phyloP scores from a whole-genome alignment of 1,284 basidiomycete genomes.

The Caloboletus firmus region DNA sequence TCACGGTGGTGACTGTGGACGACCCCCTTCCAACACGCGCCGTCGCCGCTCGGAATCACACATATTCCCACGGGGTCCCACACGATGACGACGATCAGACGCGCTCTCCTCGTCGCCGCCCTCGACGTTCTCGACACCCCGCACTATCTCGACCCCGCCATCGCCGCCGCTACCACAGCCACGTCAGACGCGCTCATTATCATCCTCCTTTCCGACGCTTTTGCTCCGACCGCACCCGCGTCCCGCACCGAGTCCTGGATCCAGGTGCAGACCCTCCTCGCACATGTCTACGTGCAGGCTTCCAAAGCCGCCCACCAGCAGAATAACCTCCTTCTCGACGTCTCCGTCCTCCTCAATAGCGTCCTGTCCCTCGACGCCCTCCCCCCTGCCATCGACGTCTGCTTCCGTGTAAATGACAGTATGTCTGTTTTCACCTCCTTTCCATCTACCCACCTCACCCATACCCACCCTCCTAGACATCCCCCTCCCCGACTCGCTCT shows the following conservation, averaged over 20 bases:
- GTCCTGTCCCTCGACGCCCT: slow-evolving; percentile 44
- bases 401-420: slow-evolving; percentile 55
- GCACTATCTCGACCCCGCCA: slow-evolving; percentile 52
- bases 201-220: slow-evolving; percentile 59
- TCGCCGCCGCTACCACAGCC: slow-evolving; percentile 47
- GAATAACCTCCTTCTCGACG: slow-evolving; percentile 64
- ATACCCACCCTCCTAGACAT: slow-evolving; percentile 6
- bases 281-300: slow-evolving; percentile 74
- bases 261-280: slow-evolving; percentile 64
- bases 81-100: slow-evolving; percentile 10
- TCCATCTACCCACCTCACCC: background rate
- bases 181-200: slow-evolving; percentile 56
- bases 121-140: slow-evolving; percentile 51
- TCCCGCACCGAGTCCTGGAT: slow-evolving; percentile 56
- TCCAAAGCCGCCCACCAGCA: slow-evolving; percentile 65
- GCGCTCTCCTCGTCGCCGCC: slow-evolving; percentile 52
- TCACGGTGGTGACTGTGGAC: background rate
- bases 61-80: slow-evolving; percentile 18
- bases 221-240: slow-evolving; percentile 41
- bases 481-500: slow-evolving; percentile 25
- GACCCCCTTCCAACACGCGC: background rate
- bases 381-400: slow-evolving; percentile 42
- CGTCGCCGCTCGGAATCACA: background rate
- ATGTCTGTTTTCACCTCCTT: slow-evolving; percentile 20
- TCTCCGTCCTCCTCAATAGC: slow-evolving; percentile 65